These are phyloP conservation scores for Hymenoscyphus fructigenus DNA, from an alignment of 2,329 filamentous ascomycete genomes.

Conservation along the genomic window DNA sequence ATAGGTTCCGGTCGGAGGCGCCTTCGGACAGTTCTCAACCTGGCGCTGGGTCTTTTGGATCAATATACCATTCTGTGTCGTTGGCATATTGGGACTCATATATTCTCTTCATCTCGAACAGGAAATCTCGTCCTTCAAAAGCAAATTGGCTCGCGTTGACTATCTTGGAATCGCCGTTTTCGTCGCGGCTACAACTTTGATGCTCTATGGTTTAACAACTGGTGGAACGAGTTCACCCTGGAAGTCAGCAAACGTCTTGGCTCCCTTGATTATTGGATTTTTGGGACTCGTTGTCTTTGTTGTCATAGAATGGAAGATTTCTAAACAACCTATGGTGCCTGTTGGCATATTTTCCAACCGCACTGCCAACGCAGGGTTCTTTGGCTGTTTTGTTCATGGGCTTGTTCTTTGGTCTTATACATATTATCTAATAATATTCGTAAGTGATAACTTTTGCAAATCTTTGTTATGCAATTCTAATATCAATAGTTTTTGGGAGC, in stretches of 20 bases:
- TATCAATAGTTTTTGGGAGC: slow-evolving; percentile 16
- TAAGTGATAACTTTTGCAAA: slow-evolving; percentile 3
- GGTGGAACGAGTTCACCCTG: slow-evolving; percentile 42
- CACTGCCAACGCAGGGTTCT: slow-evolving; percentile 42
- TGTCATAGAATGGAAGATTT: slow-evolving; percentile 47
- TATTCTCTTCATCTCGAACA: slow-evolving; percentile 18
- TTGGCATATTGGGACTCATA: slow-evolving; percentile 9
- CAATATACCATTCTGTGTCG: slow-evolving; percentile 23
- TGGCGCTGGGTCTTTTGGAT: slow-evolving; percentile 25
- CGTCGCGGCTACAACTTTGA: slow-evolving; percentile 39
- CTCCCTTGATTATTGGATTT: slow-evolving; percentile 56
- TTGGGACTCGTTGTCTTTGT: slow-evolving; percentile 50
- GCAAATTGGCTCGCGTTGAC: slow-evolving; percentile 51
- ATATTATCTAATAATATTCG: slow-evolving; percentile 25
- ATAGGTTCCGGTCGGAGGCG: slow-evolving; percentile 44
- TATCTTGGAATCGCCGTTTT: slow-evolving; percentile 62
- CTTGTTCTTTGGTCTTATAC: slow-evolving; percentile 22
- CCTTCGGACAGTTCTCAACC: slow-evolving; percentile 43
- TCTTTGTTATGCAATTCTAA: background rate
- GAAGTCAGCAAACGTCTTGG: slow-evolving; percentile 58
- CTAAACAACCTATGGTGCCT: slow-evolving; percentile 36
- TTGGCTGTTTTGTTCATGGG: slow-evolving; percentile 21
- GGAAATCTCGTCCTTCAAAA: slow-evolving; percentile 15
- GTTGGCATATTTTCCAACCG: slow-evolving; percentile 43
- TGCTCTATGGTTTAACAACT: slow-evolving; percentile 14